Evolutionary conservation across 2,329 filamentous ascomycete genomes (phyloP).

Genomic region (Lecanosticta acicola): DNA sequence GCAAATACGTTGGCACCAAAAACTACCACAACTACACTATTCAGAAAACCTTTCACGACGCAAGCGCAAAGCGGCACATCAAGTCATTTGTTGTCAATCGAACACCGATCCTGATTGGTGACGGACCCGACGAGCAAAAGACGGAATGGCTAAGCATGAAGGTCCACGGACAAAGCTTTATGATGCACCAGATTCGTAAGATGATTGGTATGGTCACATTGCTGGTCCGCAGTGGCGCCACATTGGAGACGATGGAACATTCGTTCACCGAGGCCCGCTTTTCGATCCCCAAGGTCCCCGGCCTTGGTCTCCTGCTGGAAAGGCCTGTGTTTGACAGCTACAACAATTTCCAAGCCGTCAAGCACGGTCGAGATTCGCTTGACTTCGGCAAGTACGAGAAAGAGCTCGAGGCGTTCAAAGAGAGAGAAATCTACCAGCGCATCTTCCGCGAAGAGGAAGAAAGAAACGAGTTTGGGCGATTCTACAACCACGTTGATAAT

Average conservation of each 20-base stretch:
- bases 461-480: conserved; percentile 61
- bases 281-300: conserved; percentile 89
- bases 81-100: conserved; percentile 79
- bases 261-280: conserved; percentile 68
- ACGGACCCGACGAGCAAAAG: conserved; percentile 43
- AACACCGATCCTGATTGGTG: conserved; percentile 48
- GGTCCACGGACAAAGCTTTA: conserved; percentile 96
- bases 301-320: conserved; percentile 81
- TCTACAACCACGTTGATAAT: conserved; percentile 49
- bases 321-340: conserved; percentile 86
- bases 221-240: conserved; percentile 74
- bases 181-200: conserved; percentile 99
- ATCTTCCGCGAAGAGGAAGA: conserved; percentile 85
- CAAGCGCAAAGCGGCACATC: conserved; percentile 83
- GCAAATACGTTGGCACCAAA: conserved; percentile 72
- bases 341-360: conserved; percentile 64
- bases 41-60: conserved; percentile 73
- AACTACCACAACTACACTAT: conserved; percentile 99
- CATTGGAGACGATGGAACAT: conserved; percentile 62
- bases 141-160: conserved; percentile 95
- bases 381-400: conserved; percentile 73
- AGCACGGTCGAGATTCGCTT: conserved; percentile 61
- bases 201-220: conserved; percentile 94
- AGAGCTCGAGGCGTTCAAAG: conserved; percentile 82
- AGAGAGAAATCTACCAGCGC: conserved; percentile 81